A percentile compares a stretch with the other conserved stretches of the same genome.
Conservation (phyloP, 257 asterid genomes). For the Forsythia suspensa region DNA sequence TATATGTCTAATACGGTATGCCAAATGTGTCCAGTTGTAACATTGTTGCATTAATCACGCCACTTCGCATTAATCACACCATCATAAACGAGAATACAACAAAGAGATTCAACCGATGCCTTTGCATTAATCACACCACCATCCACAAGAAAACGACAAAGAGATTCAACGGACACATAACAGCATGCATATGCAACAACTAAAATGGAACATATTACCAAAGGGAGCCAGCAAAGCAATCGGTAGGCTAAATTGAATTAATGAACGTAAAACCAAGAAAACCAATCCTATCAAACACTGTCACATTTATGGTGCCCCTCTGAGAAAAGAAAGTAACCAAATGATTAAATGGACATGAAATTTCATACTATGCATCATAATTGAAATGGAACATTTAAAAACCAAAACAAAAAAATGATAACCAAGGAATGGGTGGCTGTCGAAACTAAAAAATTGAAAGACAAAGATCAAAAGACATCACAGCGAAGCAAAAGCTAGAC, state of each 20-base stretch:
- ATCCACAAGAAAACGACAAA: slow-evolving; percentile 7
- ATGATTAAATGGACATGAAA: background rate
- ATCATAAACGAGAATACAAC: background rate
- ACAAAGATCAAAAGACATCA: background rate
- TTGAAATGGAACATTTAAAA: background rate
- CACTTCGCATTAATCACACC: background rate
- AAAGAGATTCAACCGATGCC: background rate
- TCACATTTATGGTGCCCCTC: background rate
- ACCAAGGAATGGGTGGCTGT: background rate
- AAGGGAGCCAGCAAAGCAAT: background rate
- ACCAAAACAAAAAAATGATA: background rate
- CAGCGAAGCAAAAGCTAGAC: background rate
- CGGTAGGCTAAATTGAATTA: background rate
- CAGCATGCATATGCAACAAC: background rate
- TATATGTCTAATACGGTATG: background rate
- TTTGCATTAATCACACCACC: background rate
- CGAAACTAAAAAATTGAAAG: background rate
- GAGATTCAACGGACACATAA: slow-evolving; percentile 25
- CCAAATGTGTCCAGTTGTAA: background rate
- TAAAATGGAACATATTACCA: background rate
- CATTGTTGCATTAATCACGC: background rate
- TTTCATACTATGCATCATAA: background rate
- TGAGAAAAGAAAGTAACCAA: background rate
- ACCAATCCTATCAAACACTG: background rate
- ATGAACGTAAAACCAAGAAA: slow-evolving; percentile 8